Evolutionary conservation across 257 asterid genomes (phyloP).

Genomic region (Echites panduratus): DNA sequence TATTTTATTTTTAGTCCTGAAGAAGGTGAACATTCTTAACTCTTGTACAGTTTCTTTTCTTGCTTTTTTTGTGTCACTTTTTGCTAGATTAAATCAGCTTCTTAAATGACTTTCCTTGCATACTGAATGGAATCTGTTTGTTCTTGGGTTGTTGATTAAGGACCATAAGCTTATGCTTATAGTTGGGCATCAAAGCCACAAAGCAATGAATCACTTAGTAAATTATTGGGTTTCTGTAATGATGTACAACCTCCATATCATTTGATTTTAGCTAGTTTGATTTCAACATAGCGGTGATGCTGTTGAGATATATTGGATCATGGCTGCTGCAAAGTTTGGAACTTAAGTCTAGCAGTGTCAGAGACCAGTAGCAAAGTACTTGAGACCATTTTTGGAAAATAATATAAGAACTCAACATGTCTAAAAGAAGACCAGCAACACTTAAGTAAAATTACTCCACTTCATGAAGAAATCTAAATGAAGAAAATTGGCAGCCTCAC

Average conservation of each 20-base stretch:
- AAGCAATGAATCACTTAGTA: neutral
- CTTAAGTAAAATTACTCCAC: too few species aligned
- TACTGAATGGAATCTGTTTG: neutral
- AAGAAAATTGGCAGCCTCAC: too few species aligned
- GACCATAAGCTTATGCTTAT: neutral
- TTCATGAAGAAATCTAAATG: too few species aligned
- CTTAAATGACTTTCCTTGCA: conserved; percentile 1
- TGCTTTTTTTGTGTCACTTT: neutral
- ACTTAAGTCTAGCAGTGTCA: neutral
- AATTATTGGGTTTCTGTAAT: neutral
- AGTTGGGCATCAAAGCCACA: neutral
- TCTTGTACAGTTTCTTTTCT: neutral
- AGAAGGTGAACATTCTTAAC: conserved; percentile 52
- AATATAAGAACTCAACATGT: too few species aligned
- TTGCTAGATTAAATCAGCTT: neutral
- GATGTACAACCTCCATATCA: neutral
- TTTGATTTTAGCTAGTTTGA: neutral
- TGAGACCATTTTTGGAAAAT: too few species aligned
- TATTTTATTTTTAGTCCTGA: conserved; percentile 81
- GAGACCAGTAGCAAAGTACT: too few species aligned
- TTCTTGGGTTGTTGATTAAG: neutral
- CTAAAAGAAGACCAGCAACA: too few species aligned
- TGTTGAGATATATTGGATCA: neutral
- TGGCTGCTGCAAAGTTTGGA: neutral
- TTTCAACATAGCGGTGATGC: neutral